Percentiles rank a stretch among this genome's conserved stretches.
phyloP scores from a whole-genome alignment of 768 basidiomycete genomes.

The Lactarius sp. region DNA sequence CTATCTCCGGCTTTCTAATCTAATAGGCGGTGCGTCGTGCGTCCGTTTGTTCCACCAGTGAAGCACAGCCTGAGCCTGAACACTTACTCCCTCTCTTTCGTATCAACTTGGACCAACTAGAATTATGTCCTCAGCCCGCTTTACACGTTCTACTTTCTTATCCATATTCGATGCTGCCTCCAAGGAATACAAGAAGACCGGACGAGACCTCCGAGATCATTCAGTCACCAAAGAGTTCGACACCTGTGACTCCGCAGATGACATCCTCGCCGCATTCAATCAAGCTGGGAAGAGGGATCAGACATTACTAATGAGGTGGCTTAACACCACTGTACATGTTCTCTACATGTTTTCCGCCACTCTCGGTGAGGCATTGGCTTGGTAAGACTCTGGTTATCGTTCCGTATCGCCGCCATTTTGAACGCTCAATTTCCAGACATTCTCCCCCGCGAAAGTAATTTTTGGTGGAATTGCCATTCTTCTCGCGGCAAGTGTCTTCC shows the following conservation, averaged over 20 bases:
- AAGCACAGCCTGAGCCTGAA: too few relatives aligned
- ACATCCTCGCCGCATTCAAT: background rate
- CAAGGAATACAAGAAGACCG: background rate
- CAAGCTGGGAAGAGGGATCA: background rate
- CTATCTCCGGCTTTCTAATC: too few relatives aligned
- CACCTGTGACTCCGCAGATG: background rate
- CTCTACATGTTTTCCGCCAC: background rate
- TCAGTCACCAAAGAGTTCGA: background rate
- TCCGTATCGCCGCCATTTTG: too few relatives aligned
- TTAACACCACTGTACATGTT: background rate
- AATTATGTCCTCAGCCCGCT: too few relatives aligned
- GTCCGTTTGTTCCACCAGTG: too few relatives aligned
- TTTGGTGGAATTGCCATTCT: background rate
- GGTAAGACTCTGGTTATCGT: background rate
- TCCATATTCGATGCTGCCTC: background rate
- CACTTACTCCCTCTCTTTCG: too few relatives aligned
- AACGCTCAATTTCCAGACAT: background rate
- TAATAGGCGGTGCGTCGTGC: too few relatives aligned
- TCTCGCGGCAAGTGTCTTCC: background rate
- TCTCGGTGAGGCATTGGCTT: background rate
- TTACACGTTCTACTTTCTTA: background rate
- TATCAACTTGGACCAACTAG: too few relatives aligned
- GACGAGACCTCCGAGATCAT: background rate
- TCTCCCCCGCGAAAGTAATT: background rate
- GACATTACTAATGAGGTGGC: background rate